Conservation (phyloP, 768 basidiomycete species). For the Tricholoma saponaceum region DNA sequence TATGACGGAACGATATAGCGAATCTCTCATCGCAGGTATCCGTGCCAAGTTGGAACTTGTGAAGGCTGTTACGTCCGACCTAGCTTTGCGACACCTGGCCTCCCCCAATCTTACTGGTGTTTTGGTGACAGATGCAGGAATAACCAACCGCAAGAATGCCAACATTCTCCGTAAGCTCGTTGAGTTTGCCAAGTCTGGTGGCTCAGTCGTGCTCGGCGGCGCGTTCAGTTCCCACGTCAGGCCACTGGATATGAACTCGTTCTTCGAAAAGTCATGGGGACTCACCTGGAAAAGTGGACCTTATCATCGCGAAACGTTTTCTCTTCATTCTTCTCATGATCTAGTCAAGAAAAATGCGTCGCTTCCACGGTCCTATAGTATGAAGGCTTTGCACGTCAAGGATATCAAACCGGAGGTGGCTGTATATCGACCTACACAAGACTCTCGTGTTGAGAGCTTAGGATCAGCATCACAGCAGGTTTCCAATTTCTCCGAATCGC, state of each 20-base stretch:
- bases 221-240: conserved; percentile 27
- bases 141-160: conserved; percentile 20
- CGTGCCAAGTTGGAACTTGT: conserved; percentile 18
- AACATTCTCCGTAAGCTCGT: conserved; percentile 27
- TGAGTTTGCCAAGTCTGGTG: conserved; percentile 33
- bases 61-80: conserved; percentile 9
- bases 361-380: conserved; percentile 29
- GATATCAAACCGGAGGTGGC: conserved; percentile 24
- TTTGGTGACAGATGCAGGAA: conserved; percentile 32
- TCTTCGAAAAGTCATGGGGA: conserved; percentile 28
- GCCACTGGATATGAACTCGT: conserved; percentile 18
- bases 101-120: conserved; percentile 27
- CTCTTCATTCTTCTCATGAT: conserved; percentile 25
- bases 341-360: conserved; percentile 25
- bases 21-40: conserved; percentile 25
- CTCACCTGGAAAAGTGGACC: conserved; percentile 34
- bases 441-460: conserved; percentile 11
- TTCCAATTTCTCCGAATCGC: conserved; percentile 14
- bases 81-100: conserved; percentile 22
- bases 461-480: no score
- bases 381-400: conserved; percentile 37
- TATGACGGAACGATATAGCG: conserved; percentile 17
- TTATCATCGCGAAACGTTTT: conserved; percentile 36
- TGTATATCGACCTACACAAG: conserved; percentile 26
- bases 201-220: conserved; percentile 32